Evolutionary conservation across 441 rosid genomes (phyloP), one percentile per base, ranked within the genome.

Genomic region (Gossypium schwendimanii): DNA sequence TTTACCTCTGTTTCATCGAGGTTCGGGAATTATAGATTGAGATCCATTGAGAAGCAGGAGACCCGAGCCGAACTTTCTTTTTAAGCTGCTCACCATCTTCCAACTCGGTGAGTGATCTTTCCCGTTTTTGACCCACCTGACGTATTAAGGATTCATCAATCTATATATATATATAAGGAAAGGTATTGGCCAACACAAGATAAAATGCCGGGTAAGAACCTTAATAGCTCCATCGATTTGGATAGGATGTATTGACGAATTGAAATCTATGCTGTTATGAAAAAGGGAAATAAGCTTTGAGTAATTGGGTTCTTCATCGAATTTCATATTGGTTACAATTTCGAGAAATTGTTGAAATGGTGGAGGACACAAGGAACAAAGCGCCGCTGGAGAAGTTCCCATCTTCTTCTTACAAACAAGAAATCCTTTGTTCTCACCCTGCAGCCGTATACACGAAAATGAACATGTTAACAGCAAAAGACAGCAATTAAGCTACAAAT

Each of bases 261-360:
- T 81, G 47, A 82, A 76, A 55, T 82, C 84, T 47, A 87, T 73
- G 74, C 78, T 72, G 75, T 72, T 83, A 41, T 82, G 83, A 24
- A 87, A 87, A 78, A 84, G 82, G 47, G 91, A 78, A 70, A 87
- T 73, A 17, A 83, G 81, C 78, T 81, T 87, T n/a, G 82, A 55
- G 74, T 87, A 85, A 75, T 85, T 84, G 24, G 91, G 91, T 63
- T 87, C 91, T 77, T 87, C 88, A 3, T 87, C 91, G 74, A 87
- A 87, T 76, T 73, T 83, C 91, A 85, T 83, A 61, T 85, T 84
- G 41, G 85, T 77, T 68, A 87, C 91, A 71, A 81, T 72, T 73
- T 87, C 88, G 57, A 82, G 85, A 75, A 87, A 87, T 45, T 79
- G 82, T 74, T 81, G 79, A 69, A 87, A 85, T 17, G 88, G 87